Conservation (phyloP, 495 filamentous ascomycete genomes). For the Immersiella caudata region DNA sequence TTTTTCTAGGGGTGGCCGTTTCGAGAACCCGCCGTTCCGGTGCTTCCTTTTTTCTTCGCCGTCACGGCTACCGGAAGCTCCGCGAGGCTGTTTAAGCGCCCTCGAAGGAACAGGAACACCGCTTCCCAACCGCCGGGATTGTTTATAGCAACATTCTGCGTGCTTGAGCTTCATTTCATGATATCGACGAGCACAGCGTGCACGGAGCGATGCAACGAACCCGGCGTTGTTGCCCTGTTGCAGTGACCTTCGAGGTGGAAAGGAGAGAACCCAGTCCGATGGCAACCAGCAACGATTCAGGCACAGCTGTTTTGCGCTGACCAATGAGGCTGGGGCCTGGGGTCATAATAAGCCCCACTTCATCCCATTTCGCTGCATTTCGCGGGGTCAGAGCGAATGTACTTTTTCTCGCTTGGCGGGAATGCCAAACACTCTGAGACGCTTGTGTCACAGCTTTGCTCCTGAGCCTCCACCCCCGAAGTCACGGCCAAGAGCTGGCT, state of each 20-base stretch:
- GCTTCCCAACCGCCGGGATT: background rate
- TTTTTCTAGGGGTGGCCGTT: slow-evolving; percentile 4
- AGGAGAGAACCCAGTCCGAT: background rate
- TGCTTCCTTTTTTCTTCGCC: background rate
- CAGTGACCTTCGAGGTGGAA: background rate
- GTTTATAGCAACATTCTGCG: slow-evolving; percentile 8
- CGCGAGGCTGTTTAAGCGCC: slow-evolving; percentile 12
- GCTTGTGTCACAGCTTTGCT: slow-evolving; percentile 48
- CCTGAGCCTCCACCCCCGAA: slow-evolving; percentile 36
- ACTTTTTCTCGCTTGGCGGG: slow-evolving; percentile 30
- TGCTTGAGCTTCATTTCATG: background rate
- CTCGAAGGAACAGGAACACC: background rate
- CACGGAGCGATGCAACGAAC: background rate
- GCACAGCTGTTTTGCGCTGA: background rate
- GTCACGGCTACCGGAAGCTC: slow-evolving; percentile 2
- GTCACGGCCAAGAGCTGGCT: slow-evolving; percentile 31
- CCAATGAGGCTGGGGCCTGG: slow-evolving; percentile 8
- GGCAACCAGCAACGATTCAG: slow-evolving; percentile 2
- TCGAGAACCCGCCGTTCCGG: background rate
- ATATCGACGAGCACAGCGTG: background rate
- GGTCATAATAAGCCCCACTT: slow-evolving; percentile 1
- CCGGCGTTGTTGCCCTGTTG: background rate
- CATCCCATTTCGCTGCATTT: slow-evolving; percentile 22
- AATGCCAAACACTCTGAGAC: slow-evolving; percentile 55
- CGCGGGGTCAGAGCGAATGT: slow-evolving; percentile 21